These are phyloP conservation scores for Trypanosoma cruzi DNA, from an alignment of 208 protist genomes.

Conservation along the genomic window DNA sequence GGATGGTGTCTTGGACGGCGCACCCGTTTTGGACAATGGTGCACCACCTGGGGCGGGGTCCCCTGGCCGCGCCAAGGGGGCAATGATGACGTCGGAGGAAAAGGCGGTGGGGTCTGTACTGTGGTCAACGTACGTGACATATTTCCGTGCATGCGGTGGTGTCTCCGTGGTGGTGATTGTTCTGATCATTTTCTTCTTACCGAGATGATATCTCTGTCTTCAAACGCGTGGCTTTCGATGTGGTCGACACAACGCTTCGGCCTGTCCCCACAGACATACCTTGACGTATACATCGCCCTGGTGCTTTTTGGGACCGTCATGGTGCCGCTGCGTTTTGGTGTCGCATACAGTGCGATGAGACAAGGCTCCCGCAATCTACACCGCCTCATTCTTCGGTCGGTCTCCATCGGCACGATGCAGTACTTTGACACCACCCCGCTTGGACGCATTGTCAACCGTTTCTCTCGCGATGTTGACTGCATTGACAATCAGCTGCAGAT, in stretches of 20 bases:
- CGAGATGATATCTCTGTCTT: slow-evolving; percentile 26
- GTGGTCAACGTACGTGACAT: slow-evolving; percentile 36
- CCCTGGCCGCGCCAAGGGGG: background rate
- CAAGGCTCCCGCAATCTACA: slow-evolving; percentile 33
- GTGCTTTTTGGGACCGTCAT: slow-evolving; percentile 23
- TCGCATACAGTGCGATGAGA: slow-evolving; percentile 30
- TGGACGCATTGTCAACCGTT: slow-evolving; percentile 76
- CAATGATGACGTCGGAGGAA: slow-evolving; percentile 58
- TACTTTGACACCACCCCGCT: slow-evolving; percentile 93
- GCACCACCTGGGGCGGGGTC: background rate
- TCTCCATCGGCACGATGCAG: slow-evolving; percentile 46
- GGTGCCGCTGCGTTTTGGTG: slow-evolving; percentile 22
- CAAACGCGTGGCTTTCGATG: slow-evolving; percentile 41
- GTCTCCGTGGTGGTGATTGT: slow-evolving; percentile 23
- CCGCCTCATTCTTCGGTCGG: slow-evolving; percentile 29
- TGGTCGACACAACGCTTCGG: slow-evolving; percentile 40
- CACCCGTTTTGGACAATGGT: background rate
- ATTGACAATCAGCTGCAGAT: slow-evolving; percentile 54
- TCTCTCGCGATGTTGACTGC: slow-evolving; percentile 48
- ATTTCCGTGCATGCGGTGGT: slow-evolving; percentile 45
- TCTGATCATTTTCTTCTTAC: slow-evolving; percentile 36
- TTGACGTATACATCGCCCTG: slow-evolving; percentile 37
- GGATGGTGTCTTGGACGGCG: slow-evolving; percentile 2
- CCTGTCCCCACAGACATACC: slow-evolving; percentile 10
- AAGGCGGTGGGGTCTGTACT: slow-evolving; percentile 43